Base-by-base conservation (phyloP, 345 rosid genomes). In the Kernera saxatilis region DNA sequence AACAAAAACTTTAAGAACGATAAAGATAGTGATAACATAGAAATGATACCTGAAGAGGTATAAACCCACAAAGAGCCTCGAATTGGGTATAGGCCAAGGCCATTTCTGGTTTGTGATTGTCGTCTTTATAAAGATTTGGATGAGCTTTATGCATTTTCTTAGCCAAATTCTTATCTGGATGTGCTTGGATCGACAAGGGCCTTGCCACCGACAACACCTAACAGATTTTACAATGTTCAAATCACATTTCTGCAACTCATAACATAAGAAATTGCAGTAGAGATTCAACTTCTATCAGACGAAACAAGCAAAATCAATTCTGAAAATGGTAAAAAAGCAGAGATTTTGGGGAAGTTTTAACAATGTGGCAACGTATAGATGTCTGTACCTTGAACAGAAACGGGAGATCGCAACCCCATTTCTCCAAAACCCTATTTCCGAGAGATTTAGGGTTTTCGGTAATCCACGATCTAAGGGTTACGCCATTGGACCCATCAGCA, bases 401-500 rank as follows among this genome's bases (percentile, higher is more conserved):
- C 14, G 99, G 99, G 49, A 95, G 98, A 89, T 95, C 92, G 44
- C 81, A 84, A n/a, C 99, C 98, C 99, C 98, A 95, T 73, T 81
- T 83, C 33, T 79, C 69, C 80, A 92, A 69, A 76, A 92, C 97
- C 82, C 75, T 83, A 7, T 77, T 67, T 2, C 99, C 99, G 7
- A 95, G 91, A 35, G 84, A 92, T 66, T 74, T 36, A 35, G 99
- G 96, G 70, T 92, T 87, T 65, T 81, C 77, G 43, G 45, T 50
- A 79, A 88, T 77, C 98, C 93, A 92, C 30, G 88, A 82, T 72
- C 89, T 95, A 66, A 95, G 82, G 50, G 80, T 78, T 21, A 74
- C 39, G 48, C 85, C 91, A 71, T 82, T 81, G 19, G 67, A 78
- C 5, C 68, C 79, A 25, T 71, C 81, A 13, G 54, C 57, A 41